Base-by-base conservation (phyloP, 306 rosid species). In the Casuarina cunninghamiana region DNA sequence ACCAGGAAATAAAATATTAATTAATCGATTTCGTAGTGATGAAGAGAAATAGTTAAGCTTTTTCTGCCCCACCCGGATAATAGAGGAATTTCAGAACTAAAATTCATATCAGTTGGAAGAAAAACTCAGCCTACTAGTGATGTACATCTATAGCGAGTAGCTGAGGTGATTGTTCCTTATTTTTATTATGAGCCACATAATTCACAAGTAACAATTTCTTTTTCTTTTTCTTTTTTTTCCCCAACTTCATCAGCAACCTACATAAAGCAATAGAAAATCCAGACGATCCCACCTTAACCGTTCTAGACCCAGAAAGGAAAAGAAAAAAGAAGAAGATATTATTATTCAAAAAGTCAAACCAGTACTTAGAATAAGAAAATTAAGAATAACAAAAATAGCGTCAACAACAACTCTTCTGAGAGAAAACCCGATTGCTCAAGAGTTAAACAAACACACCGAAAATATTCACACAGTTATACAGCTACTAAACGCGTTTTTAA, bases 361-460 rank as follows among this genome's bases (percentile, higher is more conserved):
- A 2, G 10, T 3, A 13, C 1, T 65, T 26, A 42, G 63, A 37
- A 53, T 26, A 26, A 26, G 32, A 26, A 26, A 26, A 26, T 26
- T 26, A 54, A 48, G 2, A 37, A 41, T 12, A 2, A 69, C 2
- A 49, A 50, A 53, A 26, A 26, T 26, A 26, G 32, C 0, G 0
- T 26, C 3, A 69, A 60, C 32, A 12, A 51, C 0, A 55, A 58
- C 62, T 61, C 35, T 37, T 16, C 38, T 11, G n/a, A 3, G 45
- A 76, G 75, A 51, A 46, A 71, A 79, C 74, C 70, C 38, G 57
- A 60, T 69, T 66, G 45, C 66, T 54, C 69, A 80, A 73, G 78
- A 58, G 71, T 32, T 53, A 63, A 63, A 38, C 63, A 41, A 72
- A 43, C 61, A 10, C 10, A 72, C 1, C 11, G n/a, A 74, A 10